phyloP scores from a whole-genome alignment of 768 basidiomycete species.

The Phanerochaete sordida region DNA sequence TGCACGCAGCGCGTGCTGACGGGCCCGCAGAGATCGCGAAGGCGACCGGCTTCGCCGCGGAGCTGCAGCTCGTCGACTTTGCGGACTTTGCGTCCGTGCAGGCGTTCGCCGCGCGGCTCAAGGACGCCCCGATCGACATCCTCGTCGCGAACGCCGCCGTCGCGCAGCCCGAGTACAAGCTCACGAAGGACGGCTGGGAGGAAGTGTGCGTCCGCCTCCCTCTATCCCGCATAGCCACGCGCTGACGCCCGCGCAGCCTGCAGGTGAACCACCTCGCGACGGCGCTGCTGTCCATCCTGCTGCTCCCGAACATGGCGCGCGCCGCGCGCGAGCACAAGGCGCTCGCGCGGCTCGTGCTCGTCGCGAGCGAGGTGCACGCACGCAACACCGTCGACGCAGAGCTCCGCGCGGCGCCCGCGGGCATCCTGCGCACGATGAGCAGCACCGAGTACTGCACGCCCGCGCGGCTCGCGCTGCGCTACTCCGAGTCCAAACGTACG shows the following conservation, averaged over 20 bases:
- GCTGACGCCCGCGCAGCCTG: slow-evolving; percentile 27
- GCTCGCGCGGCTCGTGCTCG: slow-evolving; percentile 3
- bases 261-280: slow-evolving; percentile 42
- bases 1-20: background rate
- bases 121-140: slow-evolving; percentile 24
- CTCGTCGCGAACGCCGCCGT: slow-evolving; percentile 25
- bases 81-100: slow-evolving; percentile 20
- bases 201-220: slow-evolving; percentile 15
- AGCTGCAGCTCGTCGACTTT: slow-evolving; percentile 24
- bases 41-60: slow-evolving; percentile 10
- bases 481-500: background rate
- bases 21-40: slow-evolving; percentile 14
- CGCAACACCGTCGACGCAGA: background rate
- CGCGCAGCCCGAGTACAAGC: slow-evolving; percentile 19
- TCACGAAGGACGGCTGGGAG: slow-evolving; percentile 28
- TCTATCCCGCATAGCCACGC: background rate
- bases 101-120: slow-evolving; percentile 20
- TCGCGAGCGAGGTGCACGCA: slow-evolving; percentile 11
- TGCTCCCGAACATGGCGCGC: slow-evolving; percentile 39
- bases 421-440: slow-evolving; percentile 27
- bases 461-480: slow-evolving; percentile 6
- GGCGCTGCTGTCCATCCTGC: slow-evolving; percentile 35
- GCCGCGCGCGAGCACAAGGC: slow-evolving; percentile 25
- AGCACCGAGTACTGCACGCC: slow-evolving; percentile 26
- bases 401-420: background rate